Percentiles rank a stretch among this genome's conserved stretches.
Evolutionary conservation across 371 early-diverging fungal species (phyloP).

Genomic region (Mortierella sp.): DNA sequence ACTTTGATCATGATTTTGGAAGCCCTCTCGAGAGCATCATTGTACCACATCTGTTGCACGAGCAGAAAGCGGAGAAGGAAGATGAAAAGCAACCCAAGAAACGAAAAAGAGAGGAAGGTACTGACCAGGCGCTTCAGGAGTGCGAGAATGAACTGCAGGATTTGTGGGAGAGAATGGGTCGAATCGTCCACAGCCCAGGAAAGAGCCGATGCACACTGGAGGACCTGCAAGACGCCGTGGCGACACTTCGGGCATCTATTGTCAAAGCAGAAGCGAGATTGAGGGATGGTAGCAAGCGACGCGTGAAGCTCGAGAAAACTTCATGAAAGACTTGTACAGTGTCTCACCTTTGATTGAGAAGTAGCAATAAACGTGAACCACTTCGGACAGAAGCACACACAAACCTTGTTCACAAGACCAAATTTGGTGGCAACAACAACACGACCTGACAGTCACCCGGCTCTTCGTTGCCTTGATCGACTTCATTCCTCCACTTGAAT

Average conservation of each 20-base stretch:
- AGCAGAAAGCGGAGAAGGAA: not conserved
- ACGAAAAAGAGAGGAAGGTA: not conserved
- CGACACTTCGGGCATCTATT: not conserved
- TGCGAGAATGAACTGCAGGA: not conserved
- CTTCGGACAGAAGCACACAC: not conserved
- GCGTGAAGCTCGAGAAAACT: too few relatives aligned
- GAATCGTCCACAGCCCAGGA: not conserved
- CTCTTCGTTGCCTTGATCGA: too few relatives aligned
- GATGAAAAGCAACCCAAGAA: not conserved
- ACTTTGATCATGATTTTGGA: not conserved
- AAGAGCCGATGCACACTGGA: not conserved
- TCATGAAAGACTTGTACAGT: too few relatives aligned
- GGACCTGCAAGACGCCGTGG: not conserved
- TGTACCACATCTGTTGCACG: not conserved
- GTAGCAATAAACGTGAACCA: not conserved
- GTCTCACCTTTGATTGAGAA: not conserved
- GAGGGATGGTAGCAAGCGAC: too few relatives aligned
- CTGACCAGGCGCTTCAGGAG: too few relatives aligned
- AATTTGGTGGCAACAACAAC: too few relatives aligned
- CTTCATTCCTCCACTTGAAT: too few relatives aligned
- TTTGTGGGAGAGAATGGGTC: not conserved
- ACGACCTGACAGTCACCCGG: too few relatives aligned
- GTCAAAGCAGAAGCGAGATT: not conserved
- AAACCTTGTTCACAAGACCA: too few relatives aligned
- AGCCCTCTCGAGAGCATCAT: not conserved